phyloP scores from a whole-genome alignment of 2,329 filamentous ascomycete genomes.

The Neonectria hederae region DNA sequence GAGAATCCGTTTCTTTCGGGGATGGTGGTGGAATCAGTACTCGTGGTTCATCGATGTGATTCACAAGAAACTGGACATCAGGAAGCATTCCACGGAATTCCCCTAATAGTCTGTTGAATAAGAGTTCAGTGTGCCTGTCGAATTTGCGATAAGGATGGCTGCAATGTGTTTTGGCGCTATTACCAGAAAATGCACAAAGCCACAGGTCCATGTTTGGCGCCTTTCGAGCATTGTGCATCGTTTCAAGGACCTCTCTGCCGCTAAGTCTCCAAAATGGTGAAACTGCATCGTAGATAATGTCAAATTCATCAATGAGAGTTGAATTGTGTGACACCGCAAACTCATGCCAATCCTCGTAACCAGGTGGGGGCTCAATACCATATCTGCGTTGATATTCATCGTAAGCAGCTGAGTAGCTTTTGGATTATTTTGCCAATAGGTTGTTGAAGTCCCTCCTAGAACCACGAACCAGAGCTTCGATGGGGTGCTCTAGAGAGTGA shows the following conservation, averaged over 20 bases:
- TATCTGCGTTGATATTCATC: slow-evolving; percentile 57
- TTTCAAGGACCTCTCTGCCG: slow-evolving; percentile 44
- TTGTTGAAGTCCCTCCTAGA: slow-evolving; percentile 45
- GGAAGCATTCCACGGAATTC: slow-evolving; percentile 43
- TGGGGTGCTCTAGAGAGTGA: slow-evolving; percentile 44
- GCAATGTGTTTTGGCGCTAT: slow-evolving; percentile 44
- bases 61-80: slow-evolving; percentile 55
- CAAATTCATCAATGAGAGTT: slow-evolving; percentile 61
- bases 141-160: slow-evolving; percentile 45
- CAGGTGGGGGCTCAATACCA: slow-evolving; percentile 52
- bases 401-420: slow-evolving; percentile 46
- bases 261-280: slow-evolving; percentile 53
- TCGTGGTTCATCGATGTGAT: slow-evolving; percentile 59
- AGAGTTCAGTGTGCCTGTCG: slow-evolving; percentile 46
- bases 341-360: slow-evolving; percentile 58
- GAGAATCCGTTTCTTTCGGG: background rate
- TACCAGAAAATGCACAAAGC: slow-evolving; percentile 46
- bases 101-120: slow-evolving; percentile 47
- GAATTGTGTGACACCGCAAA: slow-evolving; percentile 53
- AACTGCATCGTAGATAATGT: slow-evolving; percentile 53
- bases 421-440: slow-evolving; percentile 50
- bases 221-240: slow-evolving; percentile 41
- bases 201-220: slow-evolving; percentile 48
- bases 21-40: slow-evolving; percentile 46
- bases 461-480: slow-evolving; percentile 45